Evolutionary conservation across 441 rosid genomes (phyloP), one percentile per base, ranked within the genome.

Genomic region (Pelargonium citronellum): DNA sequence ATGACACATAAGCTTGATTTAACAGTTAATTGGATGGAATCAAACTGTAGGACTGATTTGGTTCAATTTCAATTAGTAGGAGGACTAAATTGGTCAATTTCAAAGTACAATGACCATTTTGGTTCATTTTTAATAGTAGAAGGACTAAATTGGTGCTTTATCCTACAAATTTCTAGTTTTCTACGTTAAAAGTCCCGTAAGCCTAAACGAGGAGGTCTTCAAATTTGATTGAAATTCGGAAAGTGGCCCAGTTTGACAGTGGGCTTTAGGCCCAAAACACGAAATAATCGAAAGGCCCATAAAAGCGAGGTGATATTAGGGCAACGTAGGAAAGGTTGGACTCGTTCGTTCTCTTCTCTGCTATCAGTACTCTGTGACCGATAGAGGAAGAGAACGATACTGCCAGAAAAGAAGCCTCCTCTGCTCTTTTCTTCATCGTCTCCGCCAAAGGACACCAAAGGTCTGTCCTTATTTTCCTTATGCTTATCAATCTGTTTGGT

Each of bases 311-410:
- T 17, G 12, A 57, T 57, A 57, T 57, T 57, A 57, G 63, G 63
- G 63, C 63, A 57, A 57, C 27, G 12, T 0, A 57, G 27, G 27
- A 11, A 19, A 57, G 24, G 11, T 17, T 8, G 4, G 16, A 34
- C 39, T 34, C 7, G 39, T 20, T 55, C 62, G 19, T 55, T 55
- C 62, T 55, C 62, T 55, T 55, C 62, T 55, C 19, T 22, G 17
- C 62, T 55, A 55, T 22, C 62, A 55, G 19, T 34, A 34, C 39
- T 34, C 43, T 39, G 43, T 39, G 43, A 39, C 43, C 63, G 22
- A 57, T 17, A 57, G 63, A 57, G 63, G 22, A 57, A 57, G 63
- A 57, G 27, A 57, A 57, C 63, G 62, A 17, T 17, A 57, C 10
- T 8, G 62, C 43, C 43, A 57, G 4, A 20, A 22, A 17, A 22